Evolutionary conservation across 768 basidiomycete species (phyloP), one percentile per base, ranked within the genome.

Genomic region (Boletus tomentosulus): DNA sequence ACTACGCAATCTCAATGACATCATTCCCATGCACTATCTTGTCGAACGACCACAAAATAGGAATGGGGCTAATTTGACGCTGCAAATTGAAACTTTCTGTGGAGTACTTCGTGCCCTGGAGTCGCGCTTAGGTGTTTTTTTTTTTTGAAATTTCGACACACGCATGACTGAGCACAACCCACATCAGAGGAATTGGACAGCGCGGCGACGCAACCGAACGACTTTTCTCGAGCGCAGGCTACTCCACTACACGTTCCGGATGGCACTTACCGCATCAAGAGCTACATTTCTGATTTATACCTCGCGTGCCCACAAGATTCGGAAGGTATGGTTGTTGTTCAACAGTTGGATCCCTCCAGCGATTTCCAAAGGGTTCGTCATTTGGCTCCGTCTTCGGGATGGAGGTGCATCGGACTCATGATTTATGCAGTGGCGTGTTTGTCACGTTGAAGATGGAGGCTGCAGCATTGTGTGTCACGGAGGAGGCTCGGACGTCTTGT

Each of bases 181-280:
- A 19, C 19, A 27, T 27, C 24, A 43, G 42, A 43, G 6, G 24
- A 43, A 43, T 43, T 43, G 24, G 12, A 7, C 7, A 9, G 31
- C 10, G 10, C 31, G 19, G 9, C 45, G 3, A 46, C 5, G 45
- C 45, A 33, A 24, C 11, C 5, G n/a, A 46, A 33, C 25, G 45
- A 46, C 4, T n/a, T n/a, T 15, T 11, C 12, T 19, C 9, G 8
- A 11, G 6, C 31, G 13, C 45, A 46, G 10, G 45, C n/a, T 6
- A 13, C 30, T 2, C 3, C 13, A 6, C 12, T 13, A n/a, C 45
- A 28, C 31, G 19, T 46, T 13, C 11, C 22, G 31, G 31, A 46
- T 38, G 48, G 48, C 27, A 7, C 27, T 6, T 49, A 49, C 37
- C 48, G 48, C n/a, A 49, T 49, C 27, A 49, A 39, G 38, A 49